Base-by-base conservation (phyloP, 163 green algal genomes). In the Volvox carteri region DNA sequence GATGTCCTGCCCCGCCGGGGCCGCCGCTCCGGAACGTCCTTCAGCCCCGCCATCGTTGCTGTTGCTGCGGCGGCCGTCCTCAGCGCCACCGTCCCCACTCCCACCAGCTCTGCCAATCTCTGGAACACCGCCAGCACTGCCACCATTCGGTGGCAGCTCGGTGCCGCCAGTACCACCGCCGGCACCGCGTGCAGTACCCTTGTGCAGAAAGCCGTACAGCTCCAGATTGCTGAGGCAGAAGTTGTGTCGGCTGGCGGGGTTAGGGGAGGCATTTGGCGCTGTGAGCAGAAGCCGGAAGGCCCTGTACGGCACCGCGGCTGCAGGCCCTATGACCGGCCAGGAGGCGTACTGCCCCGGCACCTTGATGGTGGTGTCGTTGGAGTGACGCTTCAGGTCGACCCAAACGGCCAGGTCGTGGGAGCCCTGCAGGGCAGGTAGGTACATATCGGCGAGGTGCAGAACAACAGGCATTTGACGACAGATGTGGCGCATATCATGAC, bases 331-430 rank as follows among this genome's bases (percentile, higher is more conserved):
- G 16, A 99, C 93, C 0, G 96, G 94, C 97, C 97, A 99, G 19
- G 94, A 97, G 21, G 92, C 95, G 77, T 95, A 98, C 92, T 98
- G 96, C 0, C 95, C 95, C 7, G 95, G 93, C 85, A 96, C 85
- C n/a, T 90, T 90, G 11, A 99, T 84, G 12, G 92, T 91, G 12
- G 30, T 46, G 91, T 99, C 96, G 65, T 89, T 75, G 0, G 75
- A 21, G 88, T 98, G 96, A 50, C 84, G 85, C 48, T 91, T 90
- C 70, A 98, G 94, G 77, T 95, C 91, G 0, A 89, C 78, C 96
- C 96, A 98, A 28, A 68, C 62, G 21, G 73, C 4, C 54, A 92
- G 90, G 88, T 97, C 92, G 21, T 93, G 78, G 39, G 94, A 97
- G 19, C 88, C 95, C 95, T 97, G 94, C 75, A 25, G 21, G 6